Base-by-base conservation (phyloP, 2,329 filamentous ascomycete genomes). In the Fusarium marasasianum region DNA sequence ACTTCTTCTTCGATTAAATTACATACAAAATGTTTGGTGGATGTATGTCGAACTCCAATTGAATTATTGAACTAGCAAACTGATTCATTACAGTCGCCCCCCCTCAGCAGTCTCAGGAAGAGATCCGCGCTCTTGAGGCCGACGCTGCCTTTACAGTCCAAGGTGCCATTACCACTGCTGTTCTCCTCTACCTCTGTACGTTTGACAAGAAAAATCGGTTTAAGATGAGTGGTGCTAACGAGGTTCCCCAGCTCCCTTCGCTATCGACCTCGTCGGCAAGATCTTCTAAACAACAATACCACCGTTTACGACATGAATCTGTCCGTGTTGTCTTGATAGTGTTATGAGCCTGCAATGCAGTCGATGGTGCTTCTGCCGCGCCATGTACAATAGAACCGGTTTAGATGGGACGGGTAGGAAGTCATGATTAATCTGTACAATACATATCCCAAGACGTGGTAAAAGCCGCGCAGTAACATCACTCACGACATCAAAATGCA, bases 121-220 rank as follows among this genome's bases (percentile, higher is more conserved):
- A 95, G 88, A 88, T 95, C 81, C 88, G 87, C 80, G 86, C 87
- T 79, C 88, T 91, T 81, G 93, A 95, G 86, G 86, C 86, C 69
- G 89, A 92, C 81, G 93, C 93, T 57, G 86, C 85, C 79, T 86
- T 87, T 76, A 92, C 91, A 57, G 86, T 96, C 76, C 91, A 93
- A 84, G 88, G 87, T 78, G 92, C 92, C 71, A 80, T 92, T 63
- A 87, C 89, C 44, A 90, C 90, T 22, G 91, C 91, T 72, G 86
- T 91, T 44, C 82, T 93, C 56, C 87, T 96, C 55, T 96, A 96
- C 81, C 84, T 96, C 69, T 94, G 94, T 96, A 90, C 65, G 92
- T 81, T 14, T 6, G 18, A 12, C 3, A 5, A 5, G 5, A 6
- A 8, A 15, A 37, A 9, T 9, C 10, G 14, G 9, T 13, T 15